Base-by-base conservation (phyloP, 1,284 basidiomycete species). In the Farysia itapuensis region DNA sequence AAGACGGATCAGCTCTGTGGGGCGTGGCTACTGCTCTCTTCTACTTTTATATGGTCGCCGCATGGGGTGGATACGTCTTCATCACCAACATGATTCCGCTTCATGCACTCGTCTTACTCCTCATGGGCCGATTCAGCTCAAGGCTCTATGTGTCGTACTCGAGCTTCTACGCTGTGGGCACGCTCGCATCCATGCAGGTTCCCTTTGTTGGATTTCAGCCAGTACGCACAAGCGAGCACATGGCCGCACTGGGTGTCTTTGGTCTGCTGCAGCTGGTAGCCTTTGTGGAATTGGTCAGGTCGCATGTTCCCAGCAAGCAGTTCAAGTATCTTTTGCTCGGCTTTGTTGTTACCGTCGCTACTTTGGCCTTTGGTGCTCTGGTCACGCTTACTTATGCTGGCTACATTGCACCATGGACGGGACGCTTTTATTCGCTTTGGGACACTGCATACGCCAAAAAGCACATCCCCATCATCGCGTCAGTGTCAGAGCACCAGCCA, bases 31-130 rank as follows among this genome's bases (percentile, higher is more conserved):
- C 93, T 18, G 95, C 93, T 6, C 80, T 98, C 13, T 97, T 98
- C 80, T 99, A 99, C 81, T 97, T 96, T 67, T 99, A 97, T 83
- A 99, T 99, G 95, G 95, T 99, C 14, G 94, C 95, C 36, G 95
- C 95, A 12, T 99, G 95, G 95, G 95, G 95, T 38, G 95, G 95
- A 64, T 99, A 98, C 79, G 95, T 90, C 1, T 99, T 98, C 82
- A 99, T 99, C 79, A 99, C 95, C 47, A 99, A 99, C 83, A 97
- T 99, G 92, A 91, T 98, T 50, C 95, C 95, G 24, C 81, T 99
- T 2, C 95, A 99, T 72, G 89, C 88, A 0, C 84, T 98, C 20
- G 87, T 90, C 31, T 85, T 99, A 47, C 84, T 97, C 52, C 81
- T 96, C 34, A 98, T 98, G 95, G 94, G 94, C n/a, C 84, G 95